phyloP scores from a whole-genome alignment of 345 rosid genomes.

The Eucalyptus erythrocorys region DNA sequence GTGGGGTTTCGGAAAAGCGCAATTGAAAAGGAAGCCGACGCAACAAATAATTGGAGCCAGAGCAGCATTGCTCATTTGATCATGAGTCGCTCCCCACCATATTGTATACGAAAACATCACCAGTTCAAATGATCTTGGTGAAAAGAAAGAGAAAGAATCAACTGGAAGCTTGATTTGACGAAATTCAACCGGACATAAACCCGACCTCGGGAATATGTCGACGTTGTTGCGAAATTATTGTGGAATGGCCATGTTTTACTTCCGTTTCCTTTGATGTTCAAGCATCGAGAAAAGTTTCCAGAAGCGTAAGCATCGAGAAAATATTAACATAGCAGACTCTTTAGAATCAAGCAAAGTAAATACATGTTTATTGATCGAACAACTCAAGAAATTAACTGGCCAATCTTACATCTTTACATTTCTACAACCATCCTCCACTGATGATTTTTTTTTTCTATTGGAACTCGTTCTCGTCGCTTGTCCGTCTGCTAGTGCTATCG shows the following conservation, averaged over 20 bases:
- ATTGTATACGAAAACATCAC: not conserved
- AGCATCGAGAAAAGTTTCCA: not conserved
- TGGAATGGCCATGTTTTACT: not conserved
- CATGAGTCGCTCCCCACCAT: not conserved
- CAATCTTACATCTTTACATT: not conserved
- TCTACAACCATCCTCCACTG: not conserved
- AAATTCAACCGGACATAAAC: not conserved
- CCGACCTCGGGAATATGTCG: not conserved
- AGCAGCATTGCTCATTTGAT: not conserved
- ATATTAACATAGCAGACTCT: not conserved
- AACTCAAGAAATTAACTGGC: not conserved
- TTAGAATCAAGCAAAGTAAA: not conserved
- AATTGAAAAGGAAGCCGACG: not conserved
- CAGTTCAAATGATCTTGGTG: not conserved
- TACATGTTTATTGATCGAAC: not conserved
- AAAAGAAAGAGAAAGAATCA: not conserved
- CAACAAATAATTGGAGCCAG: not conserved
- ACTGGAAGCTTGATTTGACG: not conserved
- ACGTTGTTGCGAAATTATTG: not conserved
- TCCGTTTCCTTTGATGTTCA: not conserved
- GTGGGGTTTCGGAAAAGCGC: not conserved
- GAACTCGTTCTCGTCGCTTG: not conserved
- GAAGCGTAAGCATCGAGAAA: not conserved
- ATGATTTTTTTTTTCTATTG: not conserved
- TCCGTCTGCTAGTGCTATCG: not conserved